A percentile compares a stretch with the other conserved stretches of the same genome.
These are phyloP conservation scores for Stagonosporopsis cucurbitacearum DNA, from an alignment of 2,329 filamentous ascomycete genomes.

Conservation along the genomic window DNA sequence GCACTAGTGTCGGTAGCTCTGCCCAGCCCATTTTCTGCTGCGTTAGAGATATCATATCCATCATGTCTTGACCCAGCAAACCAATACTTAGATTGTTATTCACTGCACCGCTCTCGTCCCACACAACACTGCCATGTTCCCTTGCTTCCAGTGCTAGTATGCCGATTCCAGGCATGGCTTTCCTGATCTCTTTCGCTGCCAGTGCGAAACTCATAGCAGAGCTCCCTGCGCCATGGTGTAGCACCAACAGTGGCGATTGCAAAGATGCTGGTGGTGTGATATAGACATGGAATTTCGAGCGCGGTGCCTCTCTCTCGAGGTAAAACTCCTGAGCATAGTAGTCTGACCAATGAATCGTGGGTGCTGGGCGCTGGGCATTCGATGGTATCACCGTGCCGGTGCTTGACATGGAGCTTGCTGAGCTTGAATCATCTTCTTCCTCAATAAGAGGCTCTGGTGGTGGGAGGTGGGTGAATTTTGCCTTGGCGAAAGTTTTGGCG, in stretches of 20 bases:
- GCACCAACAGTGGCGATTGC: slow-evolving; percentile 83
- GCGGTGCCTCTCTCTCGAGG: slow-evolving; percentile 58
- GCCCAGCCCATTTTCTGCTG: slow-evolving; percentile 74
- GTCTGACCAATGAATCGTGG: slow-evolving; percentile 79
- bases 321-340: slow-evolving; percentile 91
- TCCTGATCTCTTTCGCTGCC: slow-evolving; percentile 77
- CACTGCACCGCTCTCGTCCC: slow-evolving; percentile 43
- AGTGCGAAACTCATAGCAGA: slow-evolving; percentile 91
- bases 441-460: slow-evolving; percentile 57
- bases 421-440: slow-evolving; percentile 58
- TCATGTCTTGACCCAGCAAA: slow-evolving; percentile 75
- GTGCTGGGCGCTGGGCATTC: slow-evolving; percentile 66
- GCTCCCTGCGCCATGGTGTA: slow-evolving; percentile 93
- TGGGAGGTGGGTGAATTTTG: slow-evolving; percentile 70
- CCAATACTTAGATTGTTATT: slow-evolving; percentile 72
- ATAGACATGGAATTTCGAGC: slow-evolving; percentile 81
- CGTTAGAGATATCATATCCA: slow-evolving; percentile 72
- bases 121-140: slow-evolving; percentile 76
- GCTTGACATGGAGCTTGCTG: slow-evolving; percentile 85
- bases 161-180: slow-evolving; percentile 78
- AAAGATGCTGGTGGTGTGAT: slow-evolving; percentile 74
- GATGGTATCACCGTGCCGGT: slow-evolving; percentile 90
- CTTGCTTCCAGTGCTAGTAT: slow-evolving; percentile 86
- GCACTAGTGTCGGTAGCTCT: slow-evolving; percentile 73
- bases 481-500: slow-evolving; percentile 78